Evolutionary conservation across 176 grass and related monocot genomes (phyloP), one percentile per base, ranked within the genome.

Genomic region (Avena insularis): DNA sequence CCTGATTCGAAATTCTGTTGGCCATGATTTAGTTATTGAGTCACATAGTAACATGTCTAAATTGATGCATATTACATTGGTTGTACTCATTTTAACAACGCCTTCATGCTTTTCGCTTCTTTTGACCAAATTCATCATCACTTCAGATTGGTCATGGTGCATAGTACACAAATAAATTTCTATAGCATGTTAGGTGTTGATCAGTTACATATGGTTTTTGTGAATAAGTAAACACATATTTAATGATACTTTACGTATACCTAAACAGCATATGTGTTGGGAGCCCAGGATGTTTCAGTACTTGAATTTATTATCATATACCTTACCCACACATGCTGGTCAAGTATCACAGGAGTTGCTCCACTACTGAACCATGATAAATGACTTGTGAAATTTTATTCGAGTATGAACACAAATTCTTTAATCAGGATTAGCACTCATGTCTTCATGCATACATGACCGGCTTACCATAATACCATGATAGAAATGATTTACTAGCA

Each of bases 161-260:
- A 81, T 66, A 50, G 12, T 35, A 57, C 14, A 50, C 12, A 14
- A 54, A 53, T 54, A 21, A 63, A 49, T 20, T 68, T 36, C 16
- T 38, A 20, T 50, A 69, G 19, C 27, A 54, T 67, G 19, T 54
- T 19, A 9, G 16, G 17, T 82, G 50, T 55, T 51, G 11, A 53
- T 36, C 27, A 82, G 80, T 20, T 82, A n/a, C 65, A 49, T 67
- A n/a, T 70, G 48, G 29, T 53, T 82, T 70, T 38, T 48, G 80
- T 70, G 17, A 8, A 82, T 81, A 16, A 65, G 12, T 23, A 56
- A 56, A 43, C 27, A 82, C 49, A 55, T 55, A 82, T 23, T 23
- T 55, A 15, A 70, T 70, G 25, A 15, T 13, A 70, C 5, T 69
- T 54, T 19, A n/a, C 9, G 29, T 82, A 55, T 56, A 13, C 64